These are phyloP conservation scores for Vitis riparia DNA, from an alignment of 164 flowering plant species.

Conservation along the genomic window DNA sequence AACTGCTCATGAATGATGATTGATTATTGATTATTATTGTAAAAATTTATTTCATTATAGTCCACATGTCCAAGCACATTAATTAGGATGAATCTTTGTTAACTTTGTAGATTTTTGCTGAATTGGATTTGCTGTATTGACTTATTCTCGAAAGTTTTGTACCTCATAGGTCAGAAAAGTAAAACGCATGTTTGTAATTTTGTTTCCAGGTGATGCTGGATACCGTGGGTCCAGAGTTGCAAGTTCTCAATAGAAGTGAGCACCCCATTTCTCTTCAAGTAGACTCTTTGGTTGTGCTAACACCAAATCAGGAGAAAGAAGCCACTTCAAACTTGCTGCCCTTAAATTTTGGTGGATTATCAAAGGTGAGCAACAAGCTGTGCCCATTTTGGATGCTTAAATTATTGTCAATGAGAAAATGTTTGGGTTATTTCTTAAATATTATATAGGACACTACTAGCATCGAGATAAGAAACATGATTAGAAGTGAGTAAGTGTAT, in stretches of 20 bases:
- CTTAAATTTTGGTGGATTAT: slow-evolving; percentile 47
- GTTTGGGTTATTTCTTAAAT: too few species aligned
- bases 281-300: slow-evolving; percentile 38
- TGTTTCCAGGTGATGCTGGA: slow-evolving; percentile 58
- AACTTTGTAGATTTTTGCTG: not conserved
- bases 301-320: slow-evolving; percentile 56
- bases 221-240: slow-evolving; percentile 63
- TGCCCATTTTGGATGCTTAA: not conserved
- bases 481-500: too few species aligned
- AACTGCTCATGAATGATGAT: not conserved
- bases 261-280: slow-evolving; percentile 47
- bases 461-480: too few species aligned
- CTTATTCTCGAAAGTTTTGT: not conserved
- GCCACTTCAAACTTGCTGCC: slow-evolving; percentile 54
- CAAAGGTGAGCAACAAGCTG: slow-evolving; percentile 33
- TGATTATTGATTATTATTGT: not conserved
- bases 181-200: not conserved
- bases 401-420: not conserved
- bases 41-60: not conserved
- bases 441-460: too few species aligned
- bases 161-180: not conserved
- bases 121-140: not conserved
- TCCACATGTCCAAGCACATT: too few species aligned
- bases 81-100: not conserved
- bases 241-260: slow-evolving; percentile 44